Evolutionary conservation across 208 protist genomes (phyloP).

Genomic region (Trypanosoma lewisi): DNA sequence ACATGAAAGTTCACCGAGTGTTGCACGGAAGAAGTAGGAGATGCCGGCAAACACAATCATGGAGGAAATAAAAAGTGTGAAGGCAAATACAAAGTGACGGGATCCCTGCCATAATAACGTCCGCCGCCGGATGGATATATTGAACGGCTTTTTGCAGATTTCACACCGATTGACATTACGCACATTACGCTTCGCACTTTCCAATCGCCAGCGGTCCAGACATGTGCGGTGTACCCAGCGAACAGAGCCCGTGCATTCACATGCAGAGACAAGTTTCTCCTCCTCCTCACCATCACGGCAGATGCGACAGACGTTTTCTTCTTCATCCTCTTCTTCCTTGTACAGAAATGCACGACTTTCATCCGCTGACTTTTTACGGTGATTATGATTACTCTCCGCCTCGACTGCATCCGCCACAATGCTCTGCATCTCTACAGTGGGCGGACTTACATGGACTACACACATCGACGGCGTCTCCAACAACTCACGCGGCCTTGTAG

Average conservation of each 20-base stretch:
- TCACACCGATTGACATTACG: conserved; percentile 74
- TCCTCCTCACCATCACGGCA: conserved; percentile 62
- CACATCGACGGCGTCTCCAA: background rate
- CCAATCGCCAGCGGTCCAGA: conserved; percentile 75
- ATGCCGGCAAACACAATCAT: conserved; percentile 32
- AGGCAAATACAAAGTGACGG: conserved; percentile 30
- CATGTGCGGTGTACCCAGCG: conserved; percentile 73
- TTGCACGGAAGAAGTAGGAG: conserved; percentile 26
- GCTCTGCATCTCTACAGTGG: background rate
- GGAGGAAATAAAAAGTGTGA: conserved; percentile 40
- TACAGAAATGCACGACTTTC: conserved; percentile 4
- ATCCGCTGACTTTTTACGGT: background rate
- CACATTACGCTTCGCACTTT: conserved; percentile 65
- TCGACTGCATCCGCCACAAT: background rate
- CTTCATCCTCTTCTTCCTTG: conserved; percentile 34
- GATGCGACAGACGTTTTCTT: conserved; percentile 75
- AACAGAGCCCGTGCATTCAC: conserved; percentile 73
- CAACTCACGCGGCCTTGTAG: background rate
- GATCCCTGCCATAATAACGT: conserved; percentile 49
- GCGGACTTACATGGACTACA: background rate
- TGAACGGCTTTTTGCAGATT: conserved; percentile 73
- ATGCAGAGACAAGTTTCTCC: conserved; percentile 62
- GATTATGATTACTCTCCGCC: background rate
- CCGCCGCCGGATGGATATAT: conserved; percentile 40
- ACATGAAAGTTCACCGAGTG: conserved; percentile 61